phyloP scores from a whole-genome alignment of 441 rosid genomes.

The Eruca vesicaria region DNA sequence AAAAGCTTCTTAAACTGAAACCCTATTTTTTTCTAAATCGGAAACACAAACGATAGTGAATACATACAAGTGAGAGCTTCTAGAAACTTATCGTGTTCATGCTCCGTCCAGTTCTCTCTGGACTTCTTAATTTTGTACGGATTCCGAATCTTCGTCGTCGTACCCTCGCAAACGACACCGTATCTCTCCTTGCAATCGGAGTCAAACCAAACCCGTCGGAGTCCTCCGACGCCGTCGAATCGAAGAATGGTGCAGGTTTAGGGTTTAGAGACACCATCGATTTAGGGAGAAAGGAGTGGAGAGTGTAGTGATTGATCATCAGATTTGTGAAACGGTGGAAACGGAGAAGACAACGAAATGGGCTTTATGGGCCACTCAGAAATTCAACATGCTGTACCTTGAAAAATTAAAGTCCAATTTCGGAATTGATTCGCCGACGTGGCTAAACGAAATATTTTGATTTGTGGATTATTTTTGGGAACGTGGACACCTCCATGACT shows the following conservation, averaged over 20 bases:
- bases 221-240: slow-evolving; percentile 21
- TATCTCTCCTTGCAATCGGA: slow-evolving; percentile 1
- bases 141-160: slow-evolving; percentile 77
- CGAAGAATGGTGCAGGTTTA: slow-evolving; percentile 35
- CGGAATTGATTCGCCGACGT: too few relatives aligned
- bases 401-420: too few relatives aligned
- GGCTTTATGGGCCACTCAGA: too few relatives aligned
- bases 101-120: slow-evolving; percentile 98
- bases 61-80: slow-evolving; percentile 92
- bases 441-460: too few relatives aligned
- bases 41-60: too few relatives aligned
- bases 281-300: too few relatives aligned
- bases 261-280: slow-evolving; percentile 57
- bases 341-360: too few relatives aligned
- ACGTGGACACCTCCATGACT: too few relatives aligned
- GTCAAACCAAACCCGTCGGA: slow-evolving; percentile 2
- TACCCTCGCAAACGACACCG: slow-evolving; percentile 49
- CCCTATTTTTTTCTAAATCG: neutral
- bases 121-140: slow-evolving; percentile 93
- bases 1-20: neutral
- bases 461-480: too few relatives aligned
- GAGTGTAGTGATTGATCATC: too few relatives aligned
- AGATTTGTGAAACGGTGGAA: too few relatives aligned
- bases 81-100: slow-evolving; percentile 91
- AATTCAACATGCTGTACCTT: too few relatives aligned